Evolutionary conservation across 2,329 filamentous ascomycete genomes (phyloP).

Genomic region (Hypoxylon sp.): DNA sequence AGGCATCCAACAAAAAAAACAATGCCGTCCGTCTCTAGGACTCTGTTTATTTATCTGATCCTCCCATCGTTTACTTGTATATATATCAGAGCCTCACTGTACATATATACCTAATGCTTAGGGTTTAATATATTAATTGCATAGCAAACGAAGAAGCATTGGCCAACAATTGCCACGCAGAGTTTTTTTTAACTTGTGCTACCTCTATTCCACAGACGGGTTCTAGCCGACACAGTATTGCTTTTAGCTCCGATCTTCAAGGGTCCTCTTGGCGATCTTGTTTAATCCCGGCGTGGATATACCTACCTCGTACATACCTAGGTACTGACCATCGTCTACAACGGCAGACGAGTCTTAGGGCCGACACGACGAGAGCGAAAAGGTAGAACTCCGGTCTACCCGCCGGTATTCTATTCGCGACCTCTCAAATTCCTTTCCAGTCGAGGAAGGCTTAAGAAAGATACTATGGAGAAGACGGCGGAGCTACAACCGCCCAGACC

Average conservation of each 20-base stretch:
- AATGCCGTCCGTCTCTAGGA: not conserved
- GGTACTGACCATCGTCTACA: not conserved
- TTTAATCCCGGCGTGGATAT: constrained; percentile 1
- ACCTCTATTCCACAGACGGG: not conserved
- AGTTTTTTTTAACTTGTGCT: not conserved
- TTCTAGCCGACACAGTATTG: constrained; percentile 1
- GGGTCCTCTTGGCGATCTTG: constrained; percentile 12
- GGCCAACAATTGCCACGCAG: not conserved
- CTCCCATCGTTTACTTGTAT: not conserved
- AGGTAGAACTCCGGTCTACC: not conserved
- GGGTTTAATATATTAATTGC: not conserved
- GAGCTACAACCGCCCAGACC: constrained; percentile 15
- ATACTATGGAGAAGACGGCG: constrained; percentile 26
- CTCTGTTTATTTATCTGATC: not conserved
- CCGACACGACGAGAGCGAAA: constrained; percentile 1
- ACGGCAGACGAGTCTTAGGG: not conserved
- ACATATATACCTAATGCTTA: not conserved
- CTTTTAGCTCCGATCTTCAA: constrained; percentile 13
- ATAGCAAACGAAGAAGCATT: constrained; percentile 4
- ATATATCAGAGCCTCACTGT: not conserved
- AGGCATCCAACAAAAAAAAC: not conserved
- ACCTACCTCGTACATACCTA: not conserved
- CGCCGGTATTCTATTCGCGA: not conserved
- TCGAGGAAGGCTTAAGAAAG: not conserved
- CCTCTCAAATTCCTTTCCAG: not conserved